Evolutionary conservation across 1,139 yeast genomes (phyloP).

Genomic region (Spencermartinsiella ligniputridi): DNA sequence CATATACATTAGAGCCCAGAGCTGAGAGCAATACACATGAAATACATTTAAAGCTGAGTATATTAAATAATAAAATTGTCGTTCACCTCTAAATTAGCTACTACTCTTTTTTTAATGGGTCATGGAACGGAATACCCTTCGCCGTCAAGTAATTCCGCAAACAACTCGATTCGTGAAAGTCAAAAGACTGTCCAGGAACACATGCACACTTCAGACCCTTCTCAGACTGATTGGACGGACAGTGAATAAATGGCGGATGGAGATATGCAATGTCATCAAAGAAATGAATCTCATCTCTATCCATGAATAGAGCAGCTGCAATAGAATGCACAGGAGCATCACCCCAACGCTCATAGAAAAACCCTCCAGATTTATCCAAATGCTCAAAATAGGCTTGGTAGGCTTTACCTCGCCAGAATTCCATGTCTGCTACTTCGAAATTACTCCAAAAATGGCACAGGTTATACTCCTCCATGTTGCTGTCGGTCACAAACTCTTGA

Average conservation of each 20-base stretch:
- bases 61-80: too few relatives aligned
- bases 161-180: conserved; percentile 26
- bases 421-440: conserved; percentile 77
- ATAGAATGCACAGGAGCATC: conserved; percentile 91
- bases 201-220: conserved; percentile 23
- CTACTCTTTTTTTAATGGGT: too few relatives aligned
- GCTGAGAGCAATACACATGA: too few relatives aligned
- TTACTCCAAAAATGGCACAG: conserved; percentile 91
- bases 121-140: conserved; percentile 9
- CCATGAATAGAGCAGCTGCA: conserved; percentile 70
- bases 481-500: conserved; percentile 67
- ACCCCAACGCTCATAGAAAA: conserved; percentile 95
- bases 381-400: conserved; percentile 65
- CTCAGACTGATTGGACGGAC: conserved; percentile 45
- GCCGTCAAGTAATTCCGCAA: conserved; percentile 21
- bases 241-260: conserved; percentile 71
- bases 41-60: too few relatives aligned
- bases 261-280: conserved; percentile 78
- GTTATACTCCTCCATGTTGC: conserved; percentile 52
- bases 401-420: conserved; percentile 66
- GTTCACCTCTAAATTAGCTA: too few relatives aligned
- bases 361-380: conserved; percentile 76
- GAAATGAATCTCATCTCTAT: conserved; percentile 63
- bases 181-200: conserved; percentile 20
- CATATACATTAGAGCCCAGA: too few relatives aligned